Evolutionary conservation across 129 eudicot genomes (phyloP).

Genomic region (Glebionis coronaria): DNA sequence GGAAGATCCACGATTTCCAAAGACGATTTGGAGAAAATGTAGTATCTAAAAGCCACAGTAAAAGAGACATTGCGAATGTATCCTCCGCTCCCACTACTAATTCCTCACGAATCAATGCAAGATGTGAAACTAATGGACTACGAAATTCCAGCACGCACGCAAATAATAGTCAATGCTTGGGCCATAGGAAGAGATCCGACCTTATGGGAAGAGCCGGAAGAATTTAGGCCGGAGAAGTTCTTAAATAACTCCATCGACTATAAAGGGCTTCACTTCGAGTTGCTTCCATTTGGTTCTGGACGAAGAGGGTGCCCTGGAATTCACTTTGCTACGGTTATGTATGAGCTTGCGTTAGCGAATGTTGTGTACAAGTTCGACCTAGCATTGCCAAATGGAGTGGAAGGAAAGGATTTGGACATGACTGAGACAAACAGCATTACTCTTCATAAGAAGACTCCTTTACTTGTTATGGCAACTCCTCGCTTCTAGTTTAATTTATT

Average conservation of each 20-base stretch:
- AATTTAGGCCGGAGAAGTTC: conserved; percentile 12
- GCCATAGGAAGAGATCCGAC: conserved; percentile 7
- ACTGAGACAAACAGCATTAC: not conserved
- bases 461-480: not conserved
- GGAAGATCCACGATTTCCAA: not conserved
- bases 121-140: conserved; percentile 10
- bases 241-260: not conserved
- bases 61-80: conserved; percentile 9
- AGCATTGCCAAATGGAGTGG: not conserved
- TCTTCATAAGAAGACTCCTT: not conserved
- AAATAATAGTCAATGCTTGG: conserved; percentile 6
- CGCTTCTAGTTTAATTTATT: not conserved
- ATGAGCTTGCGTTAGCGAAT: conserved; percentile 1
- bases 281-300: conserved; percentile 13
- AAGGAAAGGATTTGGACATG: not conserved
- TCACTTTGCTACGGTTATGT: not conserved
- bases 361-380: not conserved
- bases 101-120: not conserved
- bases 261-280: conserved; percentile 6
- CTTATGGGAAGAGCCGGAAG: not conserved
- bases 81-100: conserved; percentile 12
- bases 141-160: not conserved
- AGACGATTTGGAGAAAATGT: conserved; percentile 5
- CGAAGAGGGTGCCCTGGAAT: conserved; percentile 15
- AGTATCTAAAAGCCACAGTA: not conserved